A percentile compares a stretch with the other conserved stretches of the same genome.
Conservation (phyloP, 2,329 filamentous ascomycete genomes). For the Apiospora koreana region DNA sequence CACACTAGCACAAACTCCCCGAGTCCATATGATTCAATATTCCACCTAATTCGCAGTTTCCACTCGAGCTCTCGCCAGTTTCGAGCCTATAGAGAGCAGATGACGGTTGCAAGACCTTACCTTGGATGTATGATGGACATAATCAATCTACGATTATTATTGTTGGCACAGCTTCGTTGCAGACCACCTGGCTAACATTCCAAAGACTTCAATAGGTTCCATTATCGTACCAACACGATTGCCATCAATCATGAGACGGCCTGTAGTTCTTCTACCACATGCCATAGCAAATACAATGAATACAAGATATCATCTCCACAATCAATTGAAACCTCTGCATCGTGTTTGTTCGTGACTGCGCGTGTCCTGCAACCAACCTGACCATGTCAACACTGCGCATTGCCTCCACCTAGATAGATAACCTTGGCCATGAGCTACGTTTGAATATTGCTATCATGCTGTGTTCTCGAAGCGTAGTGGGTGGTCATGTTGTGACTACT, state of each 20-base stretch:
- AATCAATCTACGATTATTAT: conserved; percentile 9
- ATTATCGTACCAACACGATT: background rate
- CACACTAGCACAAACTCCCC: background rate
- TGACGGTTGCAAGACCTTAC: conserved; percentile 65
- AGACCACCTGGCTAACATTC: conserved; percentile 17
- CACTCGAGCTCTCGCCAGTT: conserved; percentile 68
- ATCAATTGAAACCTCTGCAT: background rate
- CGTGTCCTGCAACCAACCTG: background rate
- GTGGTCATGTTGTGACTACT: too few species aligned
- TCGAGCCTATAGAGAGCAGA: conserved; percentile 66
- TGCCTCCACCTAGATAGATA: too few species aligned
- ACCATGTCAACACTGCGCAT: too few species aligned
- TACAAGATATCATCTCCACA: background rate
- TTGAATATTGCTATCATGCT: too few species aligned
- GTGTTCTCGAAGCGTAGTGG: too few species aligned
- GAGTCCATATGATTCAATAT: conserved; percentile 68
- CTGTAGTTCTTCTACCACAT: background rate
- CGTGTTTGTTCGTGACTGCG: background rate
- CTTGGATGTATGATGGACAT: conserved; percentile 71
- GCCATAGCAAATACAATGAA: background rate
- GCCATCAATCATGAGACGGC: background rate
- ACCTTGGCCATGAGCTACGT: too few species aligned
- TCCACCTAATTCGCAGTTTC: conserved; percentile 84
- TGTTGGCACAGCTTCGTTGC: background rate
- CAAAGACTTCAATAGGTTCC: conserved; percentile 7